Evolutionary conservation across 2,329 filamentous ascomycete genomes (phyloP), one percentile per base, ranked within the genome.

Genomic region (Rasamsonia emersonii): DNA sequence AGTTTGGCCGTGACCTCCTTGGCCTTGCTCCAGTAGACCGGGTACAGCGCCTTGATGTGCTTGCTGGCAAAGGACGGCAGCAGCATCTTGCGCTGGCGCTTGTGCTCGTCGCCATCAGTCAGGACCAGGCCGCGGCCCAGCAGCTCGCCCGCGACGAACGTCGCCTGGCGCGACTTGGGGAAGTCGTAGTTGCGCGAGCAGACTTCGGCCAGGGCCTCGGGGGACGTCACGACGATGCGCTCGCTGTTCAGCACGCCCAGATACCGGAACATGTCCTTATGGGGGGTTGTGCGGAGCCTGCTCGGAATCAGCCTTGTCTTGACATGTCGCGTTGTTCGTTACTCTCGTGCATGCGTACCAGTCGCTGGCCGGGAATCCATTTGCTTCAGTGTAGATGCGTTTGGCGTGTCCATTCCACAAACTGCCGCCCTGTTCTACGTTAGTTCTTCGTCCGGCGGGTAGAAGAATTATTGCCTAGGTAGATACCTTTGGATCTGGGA

Each of bases 31-130:
- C 83, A 91, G 54, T 91, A 89, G 5, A 79, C 61, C 0, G 82
- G 77, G 46, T 86, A 86, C 16, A 91, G 61, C 37, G 85, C 73
- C 52, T 86, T 86, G 53, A 88, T 65, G 45, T 86, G 80, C 11
- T 82, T 70, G 47, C 82, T 86, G 17, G 74, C 70, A 54, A 91
- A 91, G 3, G 82, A 80, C 0, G 82, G 83, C 59, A 77, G 73
- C 18, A 89, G 70, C 32, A 77, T 74, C 51, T 79, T 83, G 26
- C 85, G 70, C 54, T 83, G 79, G 11, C 30, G 33, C 38, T 46
- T 86, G 59, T 93, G 85, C 50, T 86, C 81, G 7, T 88, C 82
- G 18, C 85, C 85, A 55, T 93, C 85, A 6, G 83, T 79, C 7
- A 93, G 62, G 29, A 93, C 59, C n/a, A 58, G 10, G 1, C 53